A percentile compares a stretch with the other conserved stretches of the same genome.
These are phyloP conservation scores for Trichoderma citrinoviride DNA, from an alignment of 2,329 filamentous ascomycete genomes.

Conservation along the genomic window DNA sequence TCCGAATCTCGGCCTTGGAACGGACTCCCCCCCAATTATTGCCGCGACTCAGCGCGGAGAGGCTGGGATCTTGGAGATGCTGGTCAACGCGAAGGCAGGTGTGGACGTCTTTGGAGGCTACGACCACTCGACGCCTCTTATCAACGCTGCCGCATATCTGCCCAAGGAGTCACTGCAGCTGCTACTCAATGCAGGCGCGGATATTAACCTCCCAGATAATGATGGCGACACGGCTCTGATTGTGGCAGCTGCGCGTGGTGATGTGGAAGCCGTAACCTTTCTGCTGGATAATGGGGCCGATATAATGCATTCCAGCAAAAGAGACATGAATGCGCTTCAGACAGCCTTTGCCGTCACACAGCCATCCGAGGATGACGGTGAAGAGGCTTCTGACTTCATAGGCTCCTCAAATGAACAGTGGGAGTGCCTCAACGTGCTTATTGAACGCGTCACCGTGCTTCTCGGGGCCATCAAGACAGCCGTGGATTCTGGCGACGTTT, in stretches of 20 bases:
- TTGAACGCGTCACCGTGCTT: constrained; percentile 7
- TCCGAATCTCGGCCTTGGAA: constrained; percentile 37
- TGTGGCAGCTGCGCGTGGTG: constrained; percentile 34
- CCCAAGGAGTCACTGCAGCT: constrained; percentile 33
- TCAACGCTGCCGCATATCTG: constrained; percentile 37
- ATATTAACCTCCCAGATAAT: constrained; percentile 37
- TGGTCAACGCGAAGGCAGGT: constrained; percentile 37
- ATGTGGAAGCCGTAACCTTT: constrained; percentile 35
- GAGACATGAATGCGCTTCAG: constrained; percentile 14
- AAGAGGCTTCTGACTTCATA: neutral
- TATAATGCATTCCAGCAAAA: constrained; percentile 11
- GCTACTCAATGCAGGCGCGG: constrained; percentile 37
- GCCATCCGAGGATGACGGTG: neutral
- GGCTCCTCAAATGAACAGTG: constrained; percentile 1
- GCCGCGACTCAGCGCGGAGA: constrained; percentile 37
- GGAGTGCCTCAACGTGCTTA: constrained; percentile 5
- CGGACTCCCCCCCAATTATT: constrained; percentile 38
- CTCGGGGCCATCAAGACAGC: constrained; percentile 7
- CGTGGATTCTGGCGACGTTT: neutral
- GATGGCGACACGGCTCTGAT: constrained; percentile 42
- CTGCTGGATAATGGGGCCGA: constrained; percentile 38
- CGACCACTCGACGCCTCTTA: constrained; percentile 38
- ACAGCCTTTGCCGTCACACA: constrained; percentile 1
- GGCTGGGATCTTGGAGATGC: constrained; percentile 35
- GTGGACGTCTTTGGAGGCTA: constrained; percentile 37